Conservation (phyloP, 164 flowering plant species). For the Protea cynaroides region DNA sequence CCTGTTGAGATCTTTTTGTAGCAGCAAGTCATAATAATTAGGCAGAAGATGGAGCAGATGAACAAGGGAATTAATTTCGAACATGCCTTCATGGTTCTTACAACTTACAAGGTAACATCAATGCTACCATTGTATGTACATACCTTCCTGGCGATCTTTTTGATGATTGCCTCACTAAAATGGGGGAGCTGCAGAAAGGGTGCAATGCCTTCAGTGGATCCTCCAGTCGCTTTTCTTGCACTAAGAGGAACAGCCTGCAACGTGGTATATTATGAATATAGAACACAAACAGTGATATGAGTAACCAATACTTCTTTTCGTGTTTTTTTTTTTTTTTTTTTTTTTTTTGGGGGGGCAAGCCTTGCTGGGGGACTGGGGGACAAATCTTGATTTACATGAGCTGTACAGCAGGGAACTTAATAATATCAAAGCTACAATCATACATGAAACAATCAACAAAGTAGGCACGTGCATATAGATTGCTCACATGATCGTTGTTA, state of each 20-base stretch:
- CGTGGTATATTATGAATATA: not conserved
- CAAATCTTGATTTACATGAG: too few relatives aligned
- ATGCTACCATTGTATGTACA: not conserved
- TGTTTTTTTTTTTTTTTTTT: too few relatives aligned
- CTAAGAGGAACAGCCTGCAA: conserved; percentile 94
- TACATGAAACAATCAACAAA: too few relatives aligned
- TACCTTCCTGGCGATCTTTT: conserved; percentile 84
- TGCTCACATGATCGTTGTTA: too few relatives aligned
- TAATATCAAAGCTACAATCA: too few relatives aligned
- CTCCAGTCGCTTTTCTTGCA: conserved; percentile 75
- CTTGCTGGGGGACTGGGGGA: too few relatives aligned
- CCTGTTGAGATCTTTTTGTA: not conserved
- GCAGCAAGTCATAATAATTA: not conserved
- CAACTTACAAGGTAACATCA: not conserved
- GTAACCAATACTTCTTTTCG: too few relatives aligned
- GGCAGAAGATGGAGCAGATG: not conserved
- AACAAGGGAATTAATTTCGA: not conserved
- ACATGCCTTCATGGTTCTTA: not conserved
- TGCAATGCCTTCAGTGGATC: conserved; percentile 73
- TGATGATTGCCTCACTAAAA: conserved; percentile 64
- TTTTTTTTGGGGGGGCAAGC: too few relatives aligned
- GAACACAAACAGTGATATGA: not conserved
- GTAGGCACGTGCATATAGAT: too few relatives aligned
- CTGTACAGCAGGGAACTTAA: too few relatives aligned
- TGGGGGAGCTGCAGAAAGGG: conserved; percentile 95